Conservation (phyloP, 1,284 basidiomycete genomes). For the Cutaneotrichosporon curvatum region DNA sequence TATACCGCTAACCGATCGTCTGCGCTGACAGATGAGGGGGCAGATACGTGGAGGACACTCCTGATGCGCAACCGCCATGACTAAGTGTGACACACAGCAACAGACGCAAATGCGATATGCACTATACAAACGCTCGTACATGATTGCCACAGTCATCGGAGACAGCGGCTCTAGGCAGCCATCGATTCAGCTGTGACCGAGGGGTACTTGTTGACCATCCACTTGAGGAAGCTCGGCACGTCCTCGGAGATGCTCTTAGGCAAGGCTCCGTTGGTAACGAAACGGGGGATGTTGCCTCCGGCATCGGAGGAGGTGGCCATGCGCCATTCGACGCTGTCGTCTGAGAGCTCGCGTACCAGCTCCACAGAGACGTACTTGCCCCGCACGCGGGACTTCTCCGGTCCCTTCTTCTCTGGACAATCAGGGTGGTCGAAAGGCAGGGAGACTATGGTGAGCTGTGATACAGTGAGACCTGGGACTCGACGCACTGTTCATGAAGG, state of each 20-base stretch:
- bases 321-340: constrained; percentile 39
- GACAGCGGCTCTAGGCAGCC: too few species aligned
- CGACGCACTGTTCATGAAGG: constrained; percentile 41
- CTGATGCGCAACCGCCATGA: too few species aligned
- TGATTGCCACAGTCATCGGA: too few species aligned
- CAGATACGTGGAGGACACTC: too few species aligned
- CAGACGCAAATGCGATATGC: too few species aligned
- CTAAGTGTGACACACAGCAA: too few species aligned
- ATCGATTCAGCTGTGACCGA: too few species aligned
- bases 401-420: constrained; percentile 34
- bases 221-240: constrained; percentile 42
- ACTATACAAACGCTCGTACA: too few species aligned
- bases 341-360: constrained; percentile 30
- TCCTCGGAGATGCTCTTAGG: constrained; percentile 41
- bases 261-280: constrained; percentile 38
- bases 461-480: not conserved
- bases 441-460: too few species aligned
- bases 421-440: constrained; percentile 40
- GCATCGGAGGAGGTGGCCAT: constrained; percentile 44
- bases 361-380: constrained; percentile 44
- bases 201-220: constrained; percentile 28
- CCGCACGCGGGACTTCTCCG: constrained; percentile 35
- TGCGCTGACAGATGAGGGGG: too few species aligned
- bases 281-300: constrained; percentile 43
- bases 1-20: too few species aligned